Conservation (phyloP, 169 alveolate genomes). For the Plasmodium inui region DNA sequence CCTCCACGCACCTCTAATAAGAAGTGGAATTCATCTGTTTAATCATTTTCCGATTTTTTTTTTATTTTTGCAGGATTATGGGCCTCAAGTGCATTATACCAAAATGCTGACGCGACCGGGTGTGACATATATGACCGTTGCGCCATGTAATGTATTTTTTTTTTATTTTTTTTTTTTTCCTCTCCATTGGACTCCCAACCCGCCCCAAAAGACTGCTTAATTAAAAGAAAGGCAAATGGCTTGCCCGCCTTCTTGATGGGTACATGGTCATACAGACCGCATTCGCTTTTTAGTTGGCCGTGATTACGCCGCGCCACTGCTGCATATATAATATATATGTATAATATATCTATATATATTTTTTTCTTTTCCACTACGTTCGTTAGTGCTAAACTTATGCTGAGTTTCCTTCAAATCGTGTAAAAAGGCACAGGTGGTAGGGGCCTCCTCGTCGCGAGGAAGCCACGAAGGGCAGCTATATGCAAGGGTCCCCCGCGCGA, state of each 20-base stretch:
- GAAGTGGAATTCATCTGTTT: not conserved
- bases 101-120: constrained; percentile 48
- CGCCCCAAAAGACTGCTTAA: not conserved
- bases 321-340: no score
- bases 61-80: constrained; percentile 78
- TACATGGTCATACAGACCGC: not conserved
- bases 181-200: not conserved
- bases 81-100: constrained; percentile 86
- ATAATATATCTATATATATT: not conserved
- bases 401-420: not conserved
- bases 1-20: not conserved
- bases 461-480: not conserved
- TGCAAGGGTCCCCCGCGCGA: not conserved
- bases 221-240: not conserved
- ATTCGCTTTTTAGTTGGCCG: not conserved
- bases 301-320: not conserved
- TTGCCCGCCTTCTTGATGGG: not conserved
- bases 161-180: constrained; percentile 11
- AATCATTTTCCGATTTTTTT: not conserved
- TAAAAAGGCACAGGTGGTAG: not conserved
- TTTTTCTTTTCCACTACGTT: constrained; percentile 9
- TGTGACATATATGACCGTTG: not conserved
- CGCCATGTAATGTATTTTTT: not conserved
- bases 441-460: not conserved
- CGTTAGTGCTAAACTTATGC: not conserved